These are phyloP conservation scores for Uronychia binucleata DNA, from an alignment of 73 alveolate species.

Conservation along the genomic window DNA sequence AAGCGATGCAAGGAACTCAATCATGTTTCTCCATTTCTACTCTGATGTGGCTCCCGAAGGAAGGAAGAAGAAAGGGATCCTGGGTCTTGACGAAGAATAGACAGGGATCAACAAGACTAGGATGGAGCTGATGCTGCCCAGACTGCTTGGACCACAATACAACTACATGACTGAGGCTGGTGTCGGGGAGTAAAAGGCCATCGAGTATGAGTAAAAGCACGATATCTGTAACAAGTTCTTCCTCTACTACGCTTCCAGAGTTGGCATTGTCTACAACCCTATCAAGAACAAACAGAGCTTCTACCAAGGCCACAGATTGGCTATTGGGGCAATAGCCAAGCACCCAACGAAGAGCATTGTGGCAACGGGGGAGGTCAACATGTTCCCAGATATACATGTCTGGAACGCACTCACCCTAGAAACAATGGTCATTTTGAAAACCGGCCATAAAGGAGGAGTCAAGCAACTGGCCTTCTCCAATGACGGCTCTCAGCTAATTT, in stretches of 20 bases:
- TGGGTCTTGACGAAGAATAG: constrained; percentile 33
- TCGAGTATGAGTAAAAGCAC: constrained; percentile 65
- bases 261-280: constrained; percentile 89
- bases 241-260: constrained; percentile 79
- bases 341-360: constrained; percentile 82
- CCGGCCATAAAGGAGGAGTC: constrained; percentile 83
- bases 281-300: constrained; percentile 76
- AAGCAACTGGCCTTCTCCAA: constrained; percentile 69
- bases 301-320: constrained; percentile 92
- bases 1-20: constrained; percentile 75
- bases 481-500: constrained; percentile 68
- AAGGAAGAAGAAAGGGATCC: constrained; percentile 29
- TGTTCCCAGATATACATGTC: constrained; percentile 74
- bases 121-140: constrained; percentile 52
- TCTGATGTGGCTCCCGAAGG: constrained; percentile 27
- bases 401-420: constrained; percentile 92
- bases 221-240: constrained; percentile 75
- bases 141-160: constrained; percentile 53
- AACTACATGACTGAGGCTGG: constrained; percentile 16
- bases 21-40: constrained; percentile 66
- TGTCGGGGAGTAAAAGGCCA: constrained; percentile 21
- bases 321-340: constrained; percentile 84
- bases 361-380: constrained; percentile 94
- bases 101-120: constrained; percentile 27
- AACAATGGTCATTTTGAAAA: constrained; percentile 73